Evolutionary conservation across 148 eudicot species (phyloP), one percentile per base, ranked within the genome.

Genomic region (Fagopyrum esculentum): DNA sequence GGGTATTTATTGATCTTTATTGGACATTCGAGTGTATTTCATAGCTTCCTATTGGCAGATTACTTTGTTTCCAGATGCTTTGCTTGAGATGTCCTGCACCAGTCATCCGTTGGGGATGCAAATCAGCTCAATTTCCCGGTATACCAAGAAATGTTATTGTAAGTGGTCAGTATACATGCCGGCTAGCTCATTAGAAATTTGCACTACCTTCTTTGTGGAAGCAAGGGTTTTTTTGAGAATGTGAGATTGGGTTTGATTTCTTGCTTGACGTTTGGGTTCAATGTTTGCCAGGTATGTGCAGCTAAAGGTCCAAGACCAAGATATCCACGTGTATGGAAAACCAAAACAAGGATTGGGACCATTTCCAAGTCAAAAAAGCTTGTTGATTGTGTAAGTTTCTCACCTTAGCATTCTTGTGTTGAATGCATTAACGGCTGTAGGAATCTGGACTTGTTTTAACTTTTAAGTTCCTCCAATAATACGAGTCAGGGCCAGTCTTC

Each of bases 281-380:
- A 8, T 74, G 44, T 57, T 72, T 79, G 29, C 26, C 80, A 93
- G 97, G 91, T 89, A 72, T 91, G 96, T 80, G 98, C 86, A 68
- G 83, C 87, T 61, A 93, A 85, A 83, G 98, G 98, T 80, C 97
- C 98, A 84, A 90, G 98, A 79, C 98, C 92, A 17, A 91, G 98
- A 76, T 89, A 83, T 77, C 97, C 98, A 54, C 85, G 98, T 46
- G 98, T 93, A 26, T 93, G 98, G 98, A 93, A 87, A 84, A 82
- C 87, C 76, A 88, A 78, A 17, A 88, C 81, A 76, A 85, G 68
- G 71, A 84, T 91, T 76, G 98, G 98, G 76, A 93, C 98, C 75
- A 86, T 91, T 48, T 91, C 98, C 57, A 93, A 93, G 74, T 84
- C 98, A 30, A 72, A 80, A 44, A 91, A 91, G 86, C 90, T 93